These are phyloP conservation scores for Pyrrhoderma noxium DNA, from an alignment of 1,284 basidiomycete species.

Conservation along the genomic window DNA sequence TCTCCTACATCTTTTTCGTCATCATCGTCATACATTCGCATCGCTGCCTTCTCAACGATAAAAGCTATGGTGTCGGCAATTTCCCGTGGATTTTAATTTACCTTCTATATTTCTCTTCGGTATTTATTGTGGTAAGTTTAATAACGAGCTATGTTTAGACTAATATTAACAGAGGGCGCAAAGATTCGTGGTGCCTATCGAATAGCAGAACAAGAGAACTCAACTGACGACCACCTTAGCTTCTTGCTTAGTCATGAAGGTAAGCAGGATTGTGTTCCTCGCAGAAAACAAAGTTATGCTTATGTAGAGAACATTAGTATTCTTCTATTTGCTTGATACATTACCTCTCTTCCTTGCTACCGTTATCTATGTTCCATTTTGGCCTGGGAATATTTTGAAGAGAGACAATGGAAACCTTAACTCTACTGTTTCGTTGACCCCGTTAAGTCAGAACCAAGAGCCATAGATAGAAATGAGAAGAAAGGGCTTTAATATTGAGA, in stretches of 20 bases:
- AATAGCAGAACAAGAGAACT: conserved; percentile 26
- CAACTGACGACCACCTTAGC: conserved; percentile 31
- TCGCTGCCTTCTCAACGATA: neutral
- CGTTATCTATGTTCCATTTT: conserved; percentile 26
- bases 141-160: neutral
- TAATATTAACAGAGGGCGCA: neutral
- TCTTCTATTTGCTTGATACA: conserved; percentile 38
- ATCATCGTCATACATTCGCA: conserved; percentile 12
- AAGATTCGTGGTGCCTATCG: conserved; percentile 33
- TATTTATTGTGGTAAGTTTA: conserved; percentile 17
- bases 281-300: neutral
- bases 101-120: conserved; percentile 17
- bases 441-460: too few species aligned
- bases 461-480: too few species aligned
- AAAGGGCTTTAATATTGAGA: too few species aligned
- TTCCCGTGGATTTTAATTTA: conserved; percentile 4
- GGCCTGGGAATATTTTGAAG: conserved; percentile 29
- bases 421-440: too few species aligned
- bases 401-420: too few species aligned
- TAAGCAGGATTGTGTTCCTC: neutral
- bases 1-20: conserved; percentile 16
- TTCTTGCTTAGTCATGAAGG: conserved; percentile 32
- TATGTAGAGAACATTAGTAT: conserved; percentile 21
- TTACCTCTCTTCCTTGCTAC: conserved; percentile 35
- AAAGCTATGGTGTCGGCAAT: neutral